Conservation (phyloP, 768 basidiomycete species). For the Melanogaster broomeanus region DNA sequence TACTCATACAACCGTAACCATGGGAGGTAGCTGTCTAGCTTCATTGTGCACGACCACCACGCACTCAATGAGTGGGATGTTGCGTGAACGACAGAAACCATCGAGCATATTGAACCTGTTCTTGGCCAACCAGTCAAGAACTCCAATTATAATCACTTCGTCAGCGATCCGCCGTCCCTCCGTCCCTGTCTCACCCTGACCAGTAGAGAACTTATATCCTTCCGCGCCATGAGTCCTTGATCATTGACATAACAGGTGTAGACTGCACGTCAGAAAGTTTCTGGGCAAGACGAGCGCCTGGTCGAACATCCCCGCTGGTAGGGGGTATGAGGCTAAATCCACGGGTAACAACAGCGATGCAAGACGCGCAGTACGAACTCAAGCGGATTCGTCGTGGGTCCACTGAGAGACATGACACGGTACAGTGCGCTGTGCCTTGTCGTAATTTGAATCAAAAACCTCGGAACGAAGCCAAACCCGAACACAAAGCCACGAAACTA, state of each 20-base stretch:
- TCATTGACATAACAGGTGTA: not conserved
- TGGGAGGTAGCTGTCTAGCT: too few relatives aligned
- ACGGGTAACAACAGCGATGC: not conserved
- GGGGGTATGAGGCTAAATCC: not conserved
- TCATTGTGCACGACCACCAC: not conserved
- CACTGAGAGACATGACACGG: not conserved
- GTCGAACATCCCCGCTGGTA: not conserved
- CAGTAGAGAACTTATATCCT: not conserved
- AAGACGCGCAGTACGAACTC: conserved; percentile 1
- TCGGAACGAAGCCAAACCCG: not conserved
- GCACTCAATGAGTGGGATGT: not conserved
- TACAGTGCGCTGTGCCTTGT: not conserved
- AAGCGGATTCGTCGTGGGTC: not conserved
- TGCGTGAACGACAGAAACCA: not conserved
- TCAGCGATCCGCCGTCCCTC: not conserved
- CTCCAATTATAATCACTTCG: conserved; percentile 3
- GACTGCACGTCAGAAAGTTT: conserved; percentile 1
- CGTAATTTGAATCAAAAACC: not conserved
- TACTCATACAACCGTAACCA: too few relatives aligned
- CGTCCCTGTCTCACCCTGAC: not conserved
- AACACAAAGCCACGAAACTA: not conserved
- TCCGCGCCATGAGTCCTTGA: not conserved
- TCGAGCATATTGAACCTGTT: conserved; percentile 3
- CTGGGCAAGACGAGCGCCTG: not conserved
- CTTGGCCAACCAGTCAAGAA: conserved; percentile 7